phyloP scores from a whole-genome alignment of 1,284 basidiomycete species.

The Thelephora terrestris region DNA sequence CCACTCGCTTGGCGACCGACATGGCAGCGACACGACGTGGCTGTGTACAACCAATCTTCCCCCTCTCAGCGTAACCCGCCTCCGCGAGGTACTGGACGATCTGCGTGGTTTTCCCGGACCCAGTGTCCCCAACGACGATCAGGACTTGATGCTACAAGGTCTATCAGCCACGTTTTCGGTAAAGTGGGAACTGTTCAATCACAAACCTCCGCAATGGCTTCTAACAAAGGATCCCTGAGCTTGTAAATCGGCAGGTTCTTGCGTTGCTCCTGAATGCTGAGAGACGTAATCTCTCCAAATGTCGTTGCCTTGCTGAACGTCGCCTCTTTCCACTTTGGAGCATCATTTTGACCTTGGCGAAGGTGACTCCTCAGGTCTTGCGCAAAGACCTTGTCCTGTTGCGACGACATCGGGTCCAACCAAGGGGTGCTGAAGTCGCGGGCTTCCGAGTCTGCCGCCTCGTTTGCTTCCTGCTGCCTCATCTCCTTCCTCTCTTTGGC shows the following conservation, averaged over 20 bases:
- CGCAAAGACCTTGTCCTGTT: conserved; percentile 82
- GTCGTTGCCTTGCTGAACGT: conserved; percentile 97
- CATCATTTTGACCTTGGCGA: conserved; percentile 67
- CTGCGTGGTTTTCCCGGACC: conserved; percentile 75
- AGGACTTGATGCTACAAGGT: conserved; percentile 75
- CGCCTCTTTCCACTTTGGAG: conserved; percentile 87
- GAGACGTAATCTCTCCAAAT: conserved; percentile 83
- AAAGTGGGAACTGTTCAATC: conserved; percentile 1
- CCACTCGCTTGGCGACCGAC: conserved; percentile 98
- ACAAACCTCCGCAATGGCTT: conserved; percentile 83
- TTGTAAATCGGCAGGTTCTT: conserved; percentile 92
- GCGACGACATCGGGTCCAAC: conserved; percentile 96
- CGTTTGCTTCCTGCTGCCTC: conserved; percentile 90
- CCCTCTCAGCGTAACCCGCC: conserved; percentile 67
- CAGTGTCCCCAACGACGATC: conserved; percentile 87
- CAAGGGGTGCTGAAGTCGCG: conserved; percentile 92
- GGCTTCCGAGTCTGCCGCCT: conserved; percentile 88
- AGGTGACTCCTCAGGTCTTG: conserved; percentile 85
- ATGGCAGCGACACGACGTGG: conserved; percentile 98
- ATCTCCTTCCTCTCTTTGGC: conserved; percentile 95
- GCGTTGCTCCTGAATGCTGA: conserved; percentile 93
- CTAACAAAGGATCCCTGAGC: conserved; percentile 83
- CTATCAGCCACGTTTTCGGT: conserved; percentile 14
- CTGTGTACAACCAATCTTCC: conserved; percentile 94
- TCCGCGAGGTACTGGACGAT: conserved; percentile 77